Percentiles rank a stretch among this genome's conserved stretches.
Conservation (phyloP, 2,329 filamentous ascomycete genomes). For the Aspergillus sp. region DNA sequence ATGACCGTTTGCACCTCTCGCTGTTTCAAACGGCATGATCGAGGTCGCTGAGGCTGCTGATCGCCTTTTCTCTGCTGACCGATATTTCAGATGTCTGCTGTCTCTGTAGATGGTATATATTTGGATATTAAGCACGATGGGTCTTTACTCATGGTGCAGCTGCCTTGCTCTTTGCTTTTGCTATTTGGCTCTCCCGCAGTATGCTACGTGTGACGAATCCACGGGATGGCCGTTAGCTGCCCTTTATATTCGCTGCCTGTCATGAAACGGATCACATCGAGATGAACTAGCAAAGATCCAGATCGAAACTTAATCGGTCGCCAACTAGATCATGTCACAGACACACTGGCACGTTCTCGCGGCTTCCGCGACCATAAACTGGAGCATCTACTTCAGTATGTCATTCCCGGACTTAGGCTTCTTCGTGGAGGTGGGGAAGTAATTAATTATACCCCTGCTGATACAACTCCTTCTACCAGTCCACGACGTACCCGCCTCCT, state of each 20-base stretch:
- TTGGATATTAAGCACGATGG: not conserved
- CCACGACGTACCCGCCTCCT: slow-evolving; percentile 3
- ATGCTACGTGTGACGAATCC: not conserved
- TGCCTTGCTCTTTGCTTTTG: not conserved
- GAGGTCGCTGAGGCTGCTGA: not conserved
- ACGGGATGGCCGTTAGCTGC: not conserved
- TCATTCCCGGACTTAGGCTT: too few species aligned
- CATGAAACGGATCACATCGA: not conserved
- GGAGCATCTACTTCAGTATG: slow-evolving; percentile 4
- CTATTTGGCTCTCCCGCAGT: not conserved
- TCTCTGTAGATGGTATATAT: not conserved
- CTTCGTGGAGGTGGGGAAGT: not conserved
- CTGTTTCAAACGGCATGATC: not conserved
- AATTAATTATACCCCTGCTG: not conserved
- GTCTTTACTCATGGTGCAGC: not conserved
- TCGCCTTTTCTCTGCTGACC: not conserved
- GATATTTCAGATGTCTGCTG: not conserved
- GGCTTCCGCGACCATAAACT: not conserved
- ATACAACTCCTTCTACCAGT: not conserved
- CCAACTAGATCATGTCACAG: not conserved
- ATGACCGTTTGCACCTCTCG: not conserved
- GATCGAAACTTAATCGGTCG: not conserved
- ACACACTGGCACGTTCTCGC: slow-evolving; percentile 6
- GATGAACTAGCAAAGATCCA: not conserved
- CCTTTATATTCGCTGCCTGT: not conserved